Conservation (phyloP, 2,329 filamentous ascomycete genomes). For the Apiospora arundinis region DNA sequence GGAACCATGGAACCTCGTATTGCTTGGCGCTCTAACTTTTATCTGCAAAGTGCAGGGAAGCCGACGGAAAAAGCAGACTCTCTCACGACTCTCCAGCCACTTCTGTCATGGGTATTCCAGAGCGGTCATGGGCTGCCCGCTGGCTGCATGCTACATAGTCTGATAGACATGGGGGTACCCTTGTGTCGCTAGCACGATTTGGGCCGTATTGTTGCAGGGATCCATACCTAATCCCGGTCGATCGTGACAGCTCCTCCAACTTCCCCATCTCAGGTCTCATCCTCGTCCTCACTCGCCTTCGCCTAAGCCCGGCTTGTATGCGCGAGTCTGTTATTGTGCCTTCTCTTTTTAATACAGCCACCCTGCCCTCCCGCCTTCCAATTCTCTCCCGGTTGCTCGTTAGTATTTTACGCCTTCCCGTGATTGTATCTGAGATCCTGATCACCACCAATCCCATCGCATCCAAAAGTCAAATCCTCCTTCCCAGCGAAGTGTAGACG, state of each 20-base stretch:
- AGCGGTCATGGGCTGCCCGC: too few species aligned
- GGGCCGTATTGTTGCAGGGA: not conserved
- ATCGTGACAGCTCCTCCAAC: conserved; percentile 12
- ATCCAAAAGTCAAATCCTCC: not conserved
- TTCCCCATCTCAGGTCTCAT: conserved; percentile 19
- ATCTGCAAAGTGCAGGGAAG: not conserved
- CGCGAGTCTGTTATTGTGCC: not conserved
- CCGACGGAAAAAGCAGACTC: not conserved
- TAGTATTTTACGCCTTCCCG: not conserved
- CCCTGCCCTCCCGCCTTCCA: not conserved
- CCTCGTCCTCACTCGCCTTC: conserved; percentile 8
- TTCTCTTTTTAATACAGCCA: conserved; percentile 2
- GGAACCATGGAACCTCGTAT: conserved; percentile 6
- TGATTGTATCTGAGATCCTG: conserved; percentile 13
- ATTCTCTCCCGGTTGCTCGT: not conserved
- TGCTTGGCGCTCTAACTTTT: conserved; percentile 13
- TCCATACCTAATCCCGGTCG: not conserved
- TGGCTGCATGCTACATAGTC: not conserved
- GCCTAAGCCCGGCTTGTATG: conserved; percentile 3
- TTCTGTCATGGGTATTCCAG: not conserved
- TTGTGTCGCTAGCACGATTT: not conserved
- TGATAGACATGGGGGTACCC: not conserved
- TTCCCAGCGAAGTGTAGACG: conserved; percentile 13
- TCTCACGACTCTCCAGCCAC: not conserved
- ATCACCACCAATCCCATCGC: not conserved